Percentiles rank a stretch among this genome's conserved stretches.
phyloP scores from a whole-genome alignment of 2,329 filamentous ascomycete species.

The Aspergillus tanneri region DNA sequence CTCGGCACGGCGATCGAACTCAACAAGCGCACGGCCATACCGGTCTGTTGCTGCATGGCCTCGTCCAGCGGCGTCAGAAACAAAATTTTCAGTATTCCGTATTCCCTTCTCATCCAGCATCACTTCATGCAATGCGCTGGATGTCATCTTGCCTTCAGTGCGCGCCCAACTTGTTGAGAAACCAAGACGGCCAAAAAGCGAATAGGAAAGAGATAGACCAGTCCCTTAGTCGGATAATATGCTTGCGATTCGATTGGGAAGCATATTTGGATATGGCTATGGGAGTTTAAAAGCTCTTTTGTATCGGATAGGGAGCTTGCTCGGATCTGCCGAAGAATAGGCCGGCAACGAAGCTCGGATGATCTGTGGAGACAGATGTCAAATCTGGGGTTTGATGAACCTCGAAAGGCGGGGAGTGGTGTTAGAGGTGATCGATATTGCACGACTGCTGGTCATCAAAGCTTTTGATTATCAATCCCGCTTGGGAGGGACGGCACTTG shows the following conservation, averaged over 20 bases:
- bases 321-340: slow-evolving; percentile 13
- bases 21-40: slow-evolving; percentile 52
- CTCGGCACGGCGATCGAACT: slow-evolving; percentile 60
- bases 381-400: slow-evolving; percentile 12
- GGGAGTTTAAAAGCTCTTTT: slow-evolving; percentile 9
- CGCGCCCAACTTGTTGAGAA: background rate
- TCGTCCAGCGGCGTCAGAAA: slow-evolving; percentile 29
- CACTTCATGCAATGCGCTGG: background rate
- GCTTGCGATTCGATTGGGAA: background rate
- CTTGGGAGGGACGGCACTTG: background rate
- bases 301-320: slow-evolving; percentile 6
- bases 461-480: background rate
- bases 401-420: slow-evolving; percentile 1
- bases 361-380: background rate
- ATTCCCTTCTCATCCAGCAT: slow-evolving; percentile 25
- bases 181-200: background rate
- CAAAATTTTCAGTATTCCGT: slow-evolving; percentile 17
- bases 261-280: background rate
- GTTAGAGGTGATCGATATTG: background rate
- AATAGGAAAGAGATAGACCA: background rate
- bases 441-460: background rate
- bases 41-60: slow-evolving; percentile 52
- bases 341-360: slow-evolving; percentile 5
- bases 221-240: background rate
- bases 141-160: slow-evolving; percentile 6